Evolutionary conservation across 2,329 filamentous ascomycete species (phyloP).

Genomic region (Cordyceps farinosa): DNA sequence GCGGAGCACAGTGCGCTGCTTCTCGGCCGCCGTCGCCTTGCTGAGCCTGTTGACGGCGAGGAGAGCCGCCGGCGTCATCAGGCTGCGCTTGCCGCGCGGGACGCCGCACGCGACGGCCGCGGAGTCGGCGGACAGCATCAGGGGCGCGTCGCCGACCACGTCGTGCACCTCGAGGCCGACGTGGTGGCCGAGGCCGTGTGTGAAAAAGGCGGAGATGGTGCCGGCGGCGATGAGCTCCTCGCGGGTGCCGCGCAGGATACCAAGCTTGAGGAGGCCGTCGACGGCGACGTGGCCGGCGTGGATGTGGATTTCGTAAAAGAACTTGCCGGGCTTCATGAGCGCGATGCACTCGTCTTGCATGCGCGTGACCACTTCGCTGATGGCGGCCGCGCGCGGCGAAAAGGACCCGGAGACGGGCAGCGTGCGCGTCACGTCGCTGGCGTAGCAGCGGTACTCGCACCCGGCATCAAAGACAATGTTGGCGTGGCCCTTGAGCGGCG

Average conservation of each 20-base stretch:
- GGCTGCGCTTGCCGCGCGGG: conserved; percentile 40
- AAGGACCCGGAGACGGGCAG: conserved; percentile 73
- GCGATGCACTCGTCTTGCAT: conserved; percentile 78
- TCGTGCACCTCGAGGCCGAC: conserved; percentile 65
- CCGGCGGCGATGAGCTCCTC: conserved; percentile 52
- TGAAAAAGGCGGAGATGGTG: conserved; percentile 60
- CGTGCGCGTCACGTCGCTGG: conserved; percentile 85
- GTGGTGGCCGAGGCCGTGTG: conserved; percentile 63
- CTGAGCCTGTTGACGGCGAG: conserved; percentile 24
- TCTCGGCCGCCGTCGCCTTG: conserved; percentile 28
- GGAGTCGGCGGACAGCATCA: conserved; percentile 24
- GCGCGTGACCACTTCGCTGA: conserved; percentile 72
- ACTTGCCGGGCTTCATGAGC: conserved; percentile 63
- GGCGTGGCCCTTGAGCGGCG: conserved; percentile 64
- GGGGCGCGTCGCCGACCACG: conserved; percentile 41
- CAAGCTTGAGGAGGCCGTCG: conserved; percentile 65
- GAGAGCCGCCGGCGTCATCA: conserved; percentile 37
- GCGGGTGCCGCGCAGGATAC: conserved; percentile 64
- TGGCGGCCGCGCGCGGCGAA: conserved; percentile 62
- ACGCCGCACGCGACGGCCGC: conserved; percentile 25
- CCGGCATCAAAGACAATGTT: conserved; percentile 84
- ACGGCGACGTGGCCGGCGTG: conserved; percentile 71
- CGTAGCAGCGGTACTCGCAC: conserved; percentile 80
- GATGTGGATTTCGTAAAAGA: conserved; percentile 69
- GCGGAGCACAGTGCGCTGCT: conserved; percentile 41